These are phyloP conservation scores for Symbiodinium natans DNA, from an alignment of 73 alveolate genomes.

Conservation along the genomic window DNA sequence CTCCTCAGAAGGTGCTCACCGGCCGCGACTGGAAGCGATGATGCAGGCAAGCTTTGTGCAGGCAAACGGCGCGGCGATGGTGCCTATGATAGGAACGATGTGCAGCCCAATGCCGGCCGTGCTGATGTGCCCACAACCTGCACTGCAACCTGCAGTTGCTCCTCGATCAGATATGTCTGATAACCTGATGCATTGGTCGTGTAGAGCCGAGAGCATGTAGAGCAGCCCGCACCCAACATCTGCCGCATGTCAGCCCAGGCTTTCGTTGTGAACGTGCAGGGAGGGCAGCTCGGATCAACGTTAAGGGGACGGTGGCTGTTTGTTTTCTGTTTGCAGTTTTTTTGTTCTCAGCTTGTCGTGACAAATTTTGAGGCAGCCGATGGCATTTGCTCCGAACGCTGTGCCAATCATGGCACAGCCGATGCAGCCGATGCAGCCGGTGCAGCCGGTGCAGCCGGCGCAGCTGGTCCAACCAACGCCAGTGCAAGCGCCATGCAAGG, in stretches of 20 bases:
- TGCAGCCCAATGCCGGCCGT: not conserved
- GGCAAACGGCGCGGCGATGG: not conserved
- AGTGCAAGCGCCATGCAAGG: not conserved
- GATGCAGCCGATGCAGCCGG: not conserved
- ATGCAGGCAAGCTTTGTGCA: not conserved
- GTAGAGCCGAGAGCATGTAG: no score
- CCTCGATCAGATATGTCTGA: no score
- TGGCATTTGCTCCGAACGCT: not conserved
- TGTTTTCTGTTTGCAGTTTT: no score
- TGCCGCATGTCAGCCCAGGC: not conserved
- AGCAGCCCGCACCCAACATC: no score
- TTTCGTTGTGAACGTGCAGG: not conserved
- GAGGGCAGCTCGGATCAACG: not conserved
- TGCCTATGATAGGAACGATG: not conserved
- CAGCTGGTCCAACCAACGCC: not conserved
- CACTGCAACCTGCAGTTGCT: no score
- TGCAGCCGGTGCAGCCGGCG: not conserved
- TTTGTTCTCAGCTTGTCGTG: no score
- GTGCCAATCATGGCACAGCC: slow-evolving; percentile 4
- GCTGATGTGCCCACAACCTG: not conserved
- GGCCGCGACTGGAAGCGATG: not conserved
- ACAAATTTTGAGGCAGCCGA: not conserved
- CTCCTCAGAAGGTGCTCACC: not conserved
- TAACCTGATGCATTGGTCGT: no score
- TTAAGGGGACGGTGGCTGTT: no score